Evolutionary conservation across 208 protist genomes (phyloP), one percentile per base, ranked within the genome.

Genomic region (Acanthamoeba royreba): DNA sequence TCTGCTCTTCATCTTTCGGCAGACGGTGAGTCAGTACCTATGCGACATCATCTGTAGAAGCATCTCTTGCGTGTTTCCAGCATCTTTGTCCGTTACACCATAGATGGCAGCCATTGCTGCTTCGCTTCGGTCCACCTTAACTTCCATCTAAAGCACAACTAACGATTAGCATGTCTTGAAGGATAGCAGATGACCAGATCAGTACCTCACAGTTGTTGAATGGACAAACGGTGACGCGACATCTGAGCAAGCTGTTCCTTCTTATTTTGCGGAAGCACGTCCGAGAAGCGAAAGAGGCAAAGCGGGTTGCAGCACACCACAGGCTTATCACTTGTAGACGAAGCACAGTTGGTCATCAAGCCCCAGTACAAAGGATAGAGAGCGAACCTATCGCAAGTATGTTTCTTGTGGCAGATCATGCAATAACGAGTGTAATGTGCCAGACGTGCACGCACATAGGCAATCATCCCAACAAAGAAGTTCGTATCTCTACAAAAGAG

Each of bases 361-460:
- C 4, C 3, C 1, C 52, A 61, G 0, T n/a, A 25, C 4, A 13
- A n/a, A 61, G 9, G 19, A 2, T 28, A 61, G 4, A 61, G 0
- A 58, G 2, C 1, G 2, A 58, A 58, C 52, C 58, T 66, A 31
- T 28, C 40, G 74, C 74, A 86, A 4, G 43, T 53, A 3, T 86
- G 74, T 33, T 86, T 86, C 74, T 86, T 86, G 74, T 86, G 74
- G 74, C 74, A 86, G 4, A 86, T 33, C 40, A 86, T 86, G 45
- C 74, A 86, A 43, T 86, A 86, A n/a, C 74, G 74, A 22, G 74
- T 52, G 74, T 86, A 86, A 43, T 86, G 22, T 11, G 74, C 22
- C 43, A 86, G 40, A 19, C 74, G 74, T 40, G 74, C 40, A 2
- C 74, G 74, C 40, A 86, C 25, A n/a, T 86, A 86, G 15, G 28